Evolutionary conservation across 106 monocot genomes (phyloP).

Genomic region (Vanilla planifolia): DNA sequence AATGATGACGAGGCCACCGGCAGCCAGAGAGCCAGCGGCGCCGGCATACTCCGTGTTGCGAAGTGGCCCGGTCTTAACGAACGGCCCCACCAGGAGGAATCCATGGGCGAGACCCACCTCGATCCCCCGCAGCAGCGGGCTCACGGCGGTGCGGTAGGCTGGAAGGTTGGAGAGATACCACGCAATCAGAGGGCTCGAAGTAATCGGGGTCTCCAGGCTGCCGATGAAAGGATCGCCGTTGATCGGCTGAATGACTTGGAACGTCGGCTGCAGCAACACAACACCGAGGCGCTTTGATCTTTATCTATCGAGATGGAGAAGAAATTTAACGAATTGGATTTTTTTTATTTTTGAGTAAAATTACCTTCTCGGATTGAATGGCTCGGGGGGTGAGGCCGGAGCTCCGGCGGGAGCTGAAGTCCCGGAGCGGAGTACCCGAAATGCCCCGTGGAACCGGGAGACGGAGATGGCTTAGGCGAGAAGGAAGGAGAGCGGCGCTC

Average conservation of each 20-base stretch:
- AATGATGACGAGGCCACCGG: conserved; percentile 84
- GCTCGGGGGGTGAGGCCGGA: conserved; percentile 59
- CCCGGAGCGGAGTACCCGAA: conserved; percentile 43
- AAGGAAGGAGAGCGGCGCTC: conserved; percentile 37
- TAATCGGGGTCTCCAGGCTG: conserved; percentile 84
- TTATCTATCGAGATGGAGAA: too few relatives aligned
- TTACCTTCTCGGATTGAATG: conserved; percentile 88
- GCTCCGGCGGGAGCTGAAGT: conserved; percentile 28
- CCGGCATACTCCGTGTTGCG: conserved; percentile 79
- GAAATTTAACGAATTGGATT: too few relatives aligned
- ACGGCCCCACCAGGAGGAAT: conserved; percentile 88
- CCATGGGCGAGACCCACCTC: conserved; percentile 96
- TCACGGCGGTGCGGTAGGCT: conserved; percentile 92
- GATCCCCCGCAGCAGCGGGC: conserved; percentile 88
- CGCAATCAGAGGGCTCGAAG: conserved; percentile 80
- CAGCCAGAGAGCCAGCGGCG: conserved; percentile 73
- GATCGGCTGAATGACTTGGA: conserved; percentile 86
- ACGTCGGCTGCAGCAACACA: conserved; percentile 48
- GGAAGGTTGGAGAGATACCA: conserved; percentile 99
- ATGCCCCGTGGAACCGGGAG: conserved; percentile 44
- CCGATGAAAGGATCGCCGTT: conserved; percentile 98
- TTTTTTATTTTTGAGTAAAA: too few relatives aligned
- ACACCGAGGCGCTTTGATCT: too few relatives aligned
- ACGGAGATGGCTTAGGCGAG: conserved; percentile 10
- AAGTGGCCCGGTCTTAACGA: conserved; percentile 84